Conservation (phyloP, 805 yeast species). For the Saturnispora sanitii region DNA sequence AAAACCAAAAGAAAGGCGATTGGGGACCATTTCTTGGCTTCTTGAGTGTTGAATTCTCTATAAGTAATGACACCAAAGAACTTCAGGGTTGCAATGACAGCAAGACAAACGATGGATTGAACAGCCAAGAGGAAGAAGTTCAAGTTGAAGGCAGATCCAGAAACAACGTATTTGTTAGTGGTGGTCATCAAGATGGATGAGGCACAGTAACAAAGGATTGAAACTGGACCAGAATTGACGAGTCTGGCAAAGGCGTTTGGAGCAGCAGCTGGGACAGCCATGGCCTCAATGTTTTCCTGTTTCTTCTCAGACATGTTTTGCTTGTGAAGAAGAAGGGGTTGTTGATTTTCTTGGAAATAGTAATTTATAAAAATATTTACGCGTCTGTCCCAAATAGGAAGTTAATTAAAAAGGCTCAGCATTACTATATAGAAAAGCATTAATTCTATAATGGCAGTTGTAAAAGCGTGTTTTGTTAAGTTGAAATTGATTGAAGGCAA, state of each 20-base stretch:
- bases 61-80: constrained; percentile 67
- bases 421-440: not conserved
- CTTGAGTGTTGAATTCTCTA: constrained; percentile 75
- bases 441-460: no score
- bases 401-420: not conserved
- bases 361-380: not conserved
- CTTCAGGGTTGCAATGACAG: constrained; percentile 65
- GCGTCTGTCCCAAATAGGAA: not conserved
- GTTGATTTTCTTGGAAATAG: not conserved
- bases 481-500: no score
- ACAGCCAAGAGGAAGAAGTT: constrained; percentile 84
- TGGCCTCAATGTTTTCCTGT: not conserved
- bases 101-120: constrained; percentile 77
- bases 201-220: constrained; percentile 76
- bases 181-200: constrained; percentile 97
- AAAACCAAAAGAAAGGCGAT: constrained; percentile 79
- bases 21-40: constrained; percentile 94
- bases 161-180: constrained; percentile 89
- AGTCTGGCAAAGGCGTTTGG: constrained; percentile 16
- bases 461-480: no score
- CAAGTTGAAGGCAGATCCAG: constrained; percentile 61
- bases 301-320: constrained; percentile 7
- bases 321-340: not conserved
- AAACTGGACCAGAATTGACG: constrained; percentile 52
- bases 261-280: constrained; percentile 11